Conservation (phyloP, 768 basidiomycete genomes). For the Calvatia gigantea region DNA sequence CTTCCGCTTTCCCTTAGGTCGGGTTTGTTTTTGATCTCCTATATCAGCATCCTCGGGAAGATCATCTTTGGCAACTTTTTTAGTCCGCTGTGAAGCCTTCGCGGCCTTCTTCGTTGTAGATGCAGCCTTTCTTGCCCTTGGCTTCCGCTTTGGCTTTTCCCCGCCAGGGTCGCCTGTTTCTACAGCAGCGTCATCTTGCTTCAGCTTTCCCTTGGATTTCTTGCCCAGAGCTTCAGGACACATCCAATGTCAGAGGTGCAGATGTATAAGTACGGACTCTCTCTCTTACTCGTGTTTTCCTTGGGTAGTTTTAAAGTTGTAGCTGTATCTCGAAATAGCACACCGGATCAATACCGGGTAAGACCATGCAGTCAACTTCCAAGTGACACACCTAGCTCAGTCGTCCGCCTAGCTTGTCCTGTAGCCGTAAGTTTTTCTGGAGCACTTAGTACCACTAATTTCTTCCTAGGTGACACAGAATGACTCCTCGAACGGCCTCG, state of each 20-base stretch:
- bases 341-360: neutral
- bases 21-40: neutral
- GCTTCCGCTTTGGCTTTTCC: neutral
- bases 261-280: neutral
- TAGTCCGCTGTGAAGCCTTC: neutral
- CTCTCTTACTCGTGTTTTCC: neutral
- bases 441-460: neutral
- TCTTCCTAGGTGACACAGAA: constrained; percentile 12
- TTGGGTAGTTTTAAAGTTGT: neutral
- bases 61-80: neutral
- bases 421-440: neutral
- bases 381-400: neutral
- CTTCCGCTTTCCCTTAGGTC: constrained; percentile 5
- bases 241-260: neutral
- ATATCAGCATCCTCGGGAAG: neutral
- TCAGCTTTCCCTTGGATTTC: neutral
- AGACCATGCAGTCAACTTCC: neutral
- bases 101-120: neutral
- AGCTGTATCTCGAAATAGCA: neutral
- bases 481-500: constrained; percentile 17
- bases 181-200: neutral
- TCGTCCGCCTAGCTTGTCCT: neutral
- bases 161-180: neutral
- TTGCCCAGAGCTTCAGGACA: neutral
- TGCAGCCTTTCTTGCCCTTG: neutral